Evolutionary conservation across 768 basidiomycete species (phyloP).

Genomic region (Lactarius sp.): DNA sequence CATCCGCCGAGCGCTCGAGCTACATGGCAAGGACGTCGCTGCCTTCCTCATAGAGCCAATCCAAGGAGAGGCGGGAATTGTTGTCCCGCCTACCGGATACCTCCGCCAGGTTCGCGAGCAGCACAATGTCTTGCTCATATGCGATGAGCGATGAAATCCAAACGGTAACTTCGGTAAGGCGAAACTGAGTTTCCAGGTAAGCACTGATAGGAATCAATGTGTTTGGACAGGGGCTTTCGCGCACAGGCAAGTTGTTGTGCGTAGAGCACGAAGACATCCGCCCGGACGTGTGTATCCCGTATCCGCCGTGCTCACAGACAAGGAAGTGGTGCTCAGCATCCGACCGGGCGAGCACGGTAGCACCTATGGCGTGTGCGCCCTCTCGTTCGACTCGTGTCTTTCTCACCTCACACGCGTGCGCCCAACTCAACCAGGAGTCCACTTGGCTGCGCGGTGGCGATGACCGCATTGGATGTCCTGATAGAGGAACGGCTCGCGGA

Average conservation of each 20-base stretch:
- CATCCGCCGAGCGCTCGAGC: constrained; percentile 72
- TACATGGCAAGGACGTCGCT: constrained; percentile 77
- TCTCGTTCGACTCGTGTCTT: constrained; percentile 1
- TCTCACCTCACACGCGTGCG: constrained; percentile 3
- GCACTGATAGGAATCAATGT: constrained; percentile 14
- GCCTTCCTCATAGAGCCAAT: constrained; percentile 97
- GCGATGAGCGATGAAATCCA: constrained; percentile 99
- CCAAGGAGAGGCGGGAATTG: constrained; percentile 97
- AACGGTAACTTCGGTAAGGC: constrained; percentile 71
- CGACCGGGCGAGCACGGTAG: constrained; percentile 93
- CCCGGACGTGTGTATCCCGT: constrained; percentile 98
- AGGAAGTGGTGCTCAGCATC: constrained; percentile 92
- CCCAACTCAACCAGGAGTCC: constrained; percentile 59
- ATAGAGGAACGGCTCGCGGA: constrained; percentile 78
- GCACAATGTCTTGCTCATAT: constrained; percentile 92
- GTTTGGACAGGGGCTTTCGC: constrained; percentile 64
- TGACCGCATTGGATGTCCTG: constrained; percentile 89
- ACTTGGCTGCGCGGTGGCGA: constrained; percentile 92
- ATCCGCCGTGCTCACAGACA: constrained; percentile 92
- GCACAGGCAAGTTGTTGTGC: constrained; percentile 92
- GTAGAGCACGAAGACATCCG: constrained; percentile 82
- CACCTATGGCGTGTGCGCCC: constrained; percentile 85
- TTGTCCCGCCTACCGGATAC: constrained; percentile 88
- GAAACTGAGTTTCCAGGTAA: constrained; percentile 12
- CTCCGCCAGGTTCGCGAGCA: constrained; percentile 67